These are phyloP conservation scores for Clarireedia monteithiana DNA, from an alignment of 2,329 filamentous ascomycete species.

Conservation along the genomic window DNA sequence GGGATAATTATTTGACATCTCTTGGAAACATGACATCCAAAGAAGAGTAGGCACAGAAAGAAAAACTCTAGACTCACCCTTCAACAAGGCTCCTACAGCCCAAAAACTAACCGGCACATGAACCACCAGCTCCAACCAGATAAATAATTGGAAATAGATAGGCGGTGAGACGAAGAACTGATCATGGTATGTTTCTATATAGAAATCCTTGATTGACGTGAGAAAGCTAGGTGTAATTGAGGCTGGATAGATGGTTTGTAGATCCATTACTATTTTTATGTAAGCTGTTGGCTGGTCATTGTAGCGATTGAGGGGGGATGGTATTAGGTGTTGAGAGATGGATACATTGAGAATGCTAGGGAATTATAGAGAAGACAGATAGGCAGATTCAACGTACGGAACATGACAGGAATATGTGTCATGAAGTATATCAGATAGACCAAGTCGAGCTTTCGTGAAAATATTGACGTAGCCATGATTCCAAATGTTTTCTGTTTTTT, in stretches of 20 bases:
- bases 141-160: constrained; percentile 50
- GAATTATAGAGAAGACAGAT: background rate
- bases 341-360: background rate
- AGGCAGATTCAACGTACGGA: constrained; percentile 37
- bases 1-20: too few species aligned
- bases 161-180: constrained; percentile 54
- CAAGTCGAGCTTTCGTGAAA: constrained; percentile 27
- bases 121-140: constrained; percentile 51
- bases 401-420: constrained; percentile 53
- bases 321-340: background rate
- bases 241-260: constrained; percentile 49
- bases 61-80: constrained; percentile 32
- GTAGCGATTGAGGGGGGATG: background rate
- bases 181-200: constrained; percentile 53
- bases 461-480: constrained; percentile 23
- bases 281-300: background rate
- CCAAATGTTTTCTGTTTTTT: background rate
- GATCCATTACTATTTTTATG: constrained; percentile 45
- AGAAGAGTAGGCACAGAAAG: background rate
- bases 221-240: constrained; percentile 42
- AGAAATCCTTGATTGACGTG: constrained; percentile 43
- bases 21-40: background rate
- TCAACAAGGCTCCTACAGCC: constrained; percentile 46
- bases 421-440: constrained; percentile 52
- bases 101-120: constrained; percentile 54